Evolutionary conservation across 768 basidiomycete species (phyloP).

Genomic region (Lactarius deliciosus): DNA sequence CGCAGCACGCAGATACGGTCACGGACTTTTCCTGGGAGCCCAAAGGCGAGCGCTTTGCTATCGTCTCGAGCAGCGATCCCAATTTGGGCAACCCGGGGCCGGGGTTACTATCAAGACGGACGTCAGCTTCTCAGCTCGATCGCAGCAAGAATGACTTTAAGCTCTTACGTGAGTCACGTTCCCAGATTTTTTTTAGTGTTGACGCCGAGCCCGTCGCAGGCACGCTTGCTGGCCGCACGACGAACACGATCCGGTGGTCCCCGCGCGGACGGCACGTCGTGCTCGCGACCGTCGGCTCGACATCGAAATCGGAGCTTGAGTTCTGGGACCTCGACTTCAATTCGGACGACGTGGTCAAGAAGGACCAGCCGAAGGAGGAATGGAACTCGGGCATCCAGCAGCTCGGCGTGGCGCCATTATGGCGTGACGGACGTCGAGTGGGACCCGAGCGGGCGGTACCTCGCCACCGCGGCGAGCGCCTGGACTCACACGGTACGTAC

Average conservation of each 20-base stretch:
- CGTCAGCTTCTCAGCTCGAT: conserved; percentile 93
- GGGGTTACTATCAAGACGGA: conserved; percentile 96
- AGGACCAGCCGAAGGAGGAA: conserved; percentile 56
- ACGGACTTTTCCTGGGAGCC: conserved; percentile 99
- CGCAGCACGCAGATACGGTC: conserved; percentile 66
- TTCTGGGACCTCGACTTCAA: conserved; percentile 99
- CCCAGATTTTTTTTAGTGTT: conserved; percentile 7
- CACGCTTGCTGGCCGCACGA: conserved; percentile 75
- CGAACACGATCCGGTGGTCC: conserved; percentile 95
- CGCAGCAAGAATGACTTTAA: conserved; percentile 92
- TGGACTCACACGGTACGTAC: conserved; percentile 59
- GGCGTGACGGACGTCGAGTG: conserved; percentile 97
- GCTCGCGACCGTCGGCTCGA: conserved; percentile 92
- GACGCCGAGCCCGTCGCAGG: conserved; percentile 43
- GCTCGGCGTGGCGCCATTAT: conserved; percentile 83
- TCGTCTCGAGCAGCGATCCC: conserved; percentile 91
- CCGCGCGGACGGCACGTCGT: conserved; percentile 95
- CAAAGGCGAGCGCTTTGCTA: conserved; percentile 91
- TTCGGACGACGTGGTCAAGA: conserved; percentile 51
- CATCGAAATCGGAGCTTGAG: conserved; percentile 94
- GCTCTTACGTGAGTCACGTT: conserved; percentile 62
- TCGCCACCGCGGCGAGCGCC: conserved; percentile 89
- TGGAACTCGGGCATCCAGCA: conserved; percentile 87
- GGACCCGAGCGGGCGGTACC: conserved; percentile 94
- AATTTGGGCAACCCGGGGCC: conserved; percentile 88